Percentiles rank a stretch among this genome's conserved stretches.
These are phyloP conservation scores for Clonostachys solani DNA, from an alignment of 2,329 filamentous ascomycete species.

Conservation along the genomic window DNA sequence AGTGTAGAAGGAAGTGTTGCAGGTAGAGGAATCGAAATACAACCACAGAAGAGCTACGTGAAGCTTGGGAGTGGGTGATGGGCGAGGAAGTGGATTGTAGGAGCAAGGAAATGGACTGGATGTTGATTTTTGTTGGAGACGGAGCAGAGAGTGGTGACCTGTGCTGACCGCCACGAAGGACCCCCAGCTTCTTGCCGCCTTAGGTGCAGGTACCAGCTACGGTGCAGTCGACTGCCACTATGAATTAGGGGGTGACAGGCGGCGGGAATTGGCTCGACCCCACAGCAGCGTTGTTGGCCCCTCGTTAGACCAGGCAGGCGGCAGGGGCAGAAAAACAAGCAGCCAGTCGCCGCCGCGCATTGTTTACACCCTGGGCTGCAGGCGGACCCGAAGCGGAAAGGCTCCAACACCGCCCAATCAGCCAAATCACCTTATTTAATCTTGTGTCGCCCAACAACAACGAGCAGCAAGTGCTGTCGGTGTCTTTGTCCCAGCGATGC, in stretches of 20 bases:
- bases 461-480: too few species aligned
- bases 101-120: slow-evolving; percentile 13
- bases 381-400: slow-evolving; percentile 11
- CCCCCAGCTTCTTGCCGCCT: too few species aligned
- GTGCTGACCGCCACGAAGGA: slow-evolving; percentile 25
- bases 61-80: slow-evolving; percentile 19
- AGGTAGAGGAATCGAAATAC: slow-evolving; percentile 7
- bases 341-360: slow-evolving; percentile 2
- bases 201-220: too few species aligned
- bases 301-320: too few species aligned
- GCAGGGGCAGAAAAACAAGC: too few species aligned
- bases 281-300: too few species aligned
- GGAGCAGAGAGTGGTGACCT: slow-evolving; percentile 10
- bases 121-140: slow-evolving; percentile 29
- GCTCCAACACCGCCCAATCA: slow-evolving; percentile 2
- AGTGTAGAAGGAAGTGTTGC: slow-evolving; percentile 16
- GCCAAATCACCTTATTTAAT: too few species aligned
- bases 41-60: slow-evolving; percentile 6
- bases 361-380: slow-evolving; percentile 25
- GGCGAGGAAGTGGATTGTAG: slow-evolving; percentile 16
- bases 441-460: too few species aligned
- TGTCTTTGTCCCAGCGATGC: too few species aligned
- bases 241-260: too few species aligned
- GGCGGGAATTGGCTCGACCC: too few species aligned
- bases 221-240: too few species aligned